Conservation (phyloP, 1,139 yeast species). For the Petasospora fabianii region DNA sequence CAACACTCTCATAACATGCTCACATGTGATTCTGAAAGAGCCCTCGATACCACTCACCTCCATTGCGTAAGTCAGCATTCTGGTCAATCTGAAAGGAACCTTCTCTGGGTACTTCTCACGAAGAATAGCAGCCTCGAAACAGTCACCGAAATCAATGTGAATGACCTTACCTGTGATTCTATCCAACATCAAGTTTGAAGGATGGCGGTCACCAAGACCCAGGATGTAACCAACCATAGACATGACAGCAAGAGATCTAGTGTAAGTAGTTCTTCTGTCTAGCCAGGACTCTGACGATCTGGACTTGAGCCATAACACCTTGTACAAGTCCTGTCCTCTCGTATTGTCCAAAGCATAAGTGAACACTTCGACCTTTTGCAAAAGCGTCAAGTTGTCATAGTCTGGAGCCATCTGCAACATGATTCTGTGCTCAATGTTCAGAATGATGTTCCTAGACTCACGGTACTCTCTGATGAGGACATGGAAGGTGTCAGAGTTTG, state of each 20-base stretch:
- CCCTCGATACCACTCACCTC: slow-evolving; percentile 99
- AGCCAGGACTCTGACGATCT: slow-evolving; percentile 97
- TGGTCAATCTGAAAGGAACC: slow-evolving; percentile 93
- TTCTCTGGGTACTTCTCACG: slow-evolving; percentile 97
- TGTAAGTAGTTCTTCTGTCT: slow-evolving; percentile 93
- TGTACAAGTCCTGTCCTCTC: slow-evolving; percentile 91
- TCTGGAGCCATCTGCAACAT: slow-evolving; percentile 99
- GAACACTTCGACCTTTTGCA: slow-evolving; percentile 95
- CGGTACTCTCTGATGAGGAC: slow-evolving; percentile 88
- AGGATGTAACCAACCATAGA: slow-evolving; percentile 97
- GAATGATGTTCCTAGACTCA: slow-evolving; percentile 81
- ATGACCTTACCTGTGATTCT: slow-evolving; percentile 91
- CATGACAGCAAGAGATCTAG: slow-evolving; percentile 95
- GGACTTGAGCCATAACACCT: slow-evolving; percentile 94
- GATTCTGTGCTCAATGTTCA: slow-evolving; percentile 91
- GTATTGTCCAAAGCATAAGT: slow-evolving; percentile 95
- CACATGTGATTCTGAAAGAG: slow-evolving; percentile 92
- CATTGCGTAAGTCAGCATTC: slow-evolving; percentile 98
- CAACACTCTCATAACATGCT: slow-evolving; percentile 92
- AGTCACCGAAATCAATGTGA: slow-evolving; percentile 98
- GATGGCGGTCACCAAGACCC: slow-evolving; percentile 97
- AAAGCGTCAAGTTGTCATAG: slow-evolving; percentile 79
- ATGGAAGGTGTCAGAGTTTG: slow-evolving; percentile 95
- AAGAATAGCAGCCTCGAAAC: slow-evolving; percentile 96
- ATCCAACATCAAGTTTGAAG: slow-evolving; percentile 93